Conservation (phyloP, 306 rosid species). For the Fragaria nilgerrensis region DNA sequence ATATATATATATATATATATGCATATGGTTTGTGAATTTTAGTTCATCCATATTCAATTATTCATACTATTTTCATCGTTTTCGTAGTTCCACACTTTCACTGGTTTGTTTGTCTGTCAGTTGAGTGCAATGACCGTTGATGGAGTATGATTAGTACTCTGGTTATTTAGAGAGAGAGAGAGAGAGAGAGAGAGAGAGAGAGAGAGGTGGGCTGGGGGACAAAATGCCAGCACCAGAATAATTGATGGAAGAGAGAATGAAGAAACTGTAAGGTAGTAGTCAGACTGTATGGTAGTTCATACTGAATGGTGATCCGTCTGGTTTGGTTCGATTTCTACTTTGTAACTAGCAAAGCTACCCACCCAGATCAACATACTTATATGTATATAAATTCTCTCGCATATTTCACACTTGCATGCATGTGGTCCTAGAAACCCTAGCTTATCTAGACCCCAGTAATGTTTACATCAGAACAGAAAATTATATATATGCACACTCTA, state of each 20-base stretch:
- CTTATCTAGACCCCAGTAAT: neutral
- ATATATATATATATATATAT: too few species aligned
- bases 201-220: constrained; percentile 8
- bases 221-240: constrained; percentile 22
- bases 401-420: constrained; percentile 5
- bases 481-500: neutral
- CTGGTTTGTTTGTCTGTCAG: too few species aligned
- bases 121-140: too few species aligned
- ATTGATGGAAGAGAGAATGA: constrained; percentile 10
- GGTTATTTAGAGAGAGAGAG: too few species aligned
- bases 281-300: constrained; percentile 4
- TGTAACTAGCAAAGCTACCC: neutral
- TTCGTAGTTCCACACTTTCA: too few species aligned
- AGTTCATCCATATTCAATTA: too few species aligned
- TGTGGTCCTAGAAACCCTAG: constrained; percentile 23
- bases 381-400: neutral
- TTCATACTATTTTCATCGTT: too few species aligned
- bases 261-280: constrained; percentile 13
- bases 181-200: too few species aligned
- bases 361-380: neutral
- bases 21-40: too few species aligned
- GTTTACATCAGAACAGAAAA: neutral
- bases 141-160: too few species aligned
- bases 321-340: constrained; percentile 6
- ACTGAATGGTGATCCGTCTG: neutral